Evolutionary conservation across 2,329 filamentous ascomycete genomes (phyloP), one percentile per base, ranked within the genome.

Genomic region (Stromatinia cepivora): DNA sequence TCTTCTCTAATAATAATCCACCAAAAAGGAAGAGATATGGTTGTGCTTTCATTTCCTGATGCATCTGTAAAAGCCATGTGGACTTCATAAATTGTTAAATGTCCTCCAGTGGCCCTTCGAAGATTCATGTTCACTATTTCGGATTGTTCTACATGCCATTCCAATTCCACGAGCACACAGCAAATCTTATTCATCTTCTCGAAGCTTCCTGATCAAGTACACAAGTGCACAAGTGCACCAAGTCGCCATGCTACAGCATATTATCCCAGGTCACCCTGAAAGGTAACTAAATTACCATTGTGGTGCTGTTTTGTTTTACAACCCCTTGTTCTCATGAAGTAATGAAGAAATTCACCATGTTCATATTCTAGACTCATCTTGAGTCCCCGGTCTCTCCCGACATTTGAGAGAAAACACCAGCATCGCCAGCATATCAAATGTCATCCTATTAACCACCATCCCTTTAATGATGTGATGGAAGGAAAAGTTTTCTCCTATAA

Each of bases 331-430:
- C 20, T 67, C 57, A 62, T 34, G 15, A 48, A 17, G 15, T 25
- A 34, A 20, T 48, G 58, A 61, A 42, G 25, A n/a, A 45, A 46
- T 15, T 13, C 10, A 36, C 48, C 11, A 57, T 17, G 39, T 45
- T 53, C 9, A 53, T 68, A 63, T 63, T 63, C 66, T 64, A 64
- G 57, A 36, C 57, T 64, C 48, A 20, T 46, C 57, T 68, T 50
- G 25, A 56, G 36, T 42, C 36, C 34, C 66, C 66, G 66, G 31
- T 54, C 25, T 68, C 57, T 63, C 36, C 66, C 66, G 66, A 68
- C 8, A 52, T 54, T 15, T 13, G 7, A 39, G 13, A 20, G 45
- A 10, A 53, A 46, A 10, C 34, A n/a, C 22, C 63, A 66, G 34
- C 34, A 7, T 34, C n/a, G 25, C 11, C 64, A 25, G 48, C 3